Evolutionary conservation across 2,329 filamentous ascomycete genomes (phyloP).

Genomic region (Westerdykella ornata): DNA sequence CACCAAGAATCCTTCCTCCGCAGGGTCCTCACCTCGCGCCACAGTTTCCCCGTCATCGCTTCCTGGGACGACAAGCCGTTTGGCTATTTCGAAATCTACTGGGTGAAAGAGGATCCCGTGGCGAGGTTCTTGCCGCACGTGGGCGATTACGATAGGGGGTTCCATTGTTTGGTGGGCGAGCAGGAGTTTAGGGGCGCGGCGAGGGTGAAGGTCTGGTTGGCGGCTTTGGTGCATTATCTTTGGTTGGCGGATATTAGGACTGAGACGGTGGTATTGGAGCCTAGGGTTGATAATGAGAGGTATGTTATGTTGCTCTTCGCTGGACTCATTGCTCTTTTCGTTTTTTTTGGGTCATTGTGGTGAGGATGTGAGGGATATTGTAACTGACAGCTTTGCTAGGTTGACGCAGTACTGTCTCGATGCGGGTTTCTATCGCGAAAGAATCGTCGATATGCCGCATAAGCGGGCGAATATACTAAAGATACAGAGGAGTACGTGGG

Average conservation of each 20-base stretch:
- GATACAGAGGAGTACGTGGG: conserved; percentile 71
- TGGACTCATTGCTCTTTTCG: too few species aligned
- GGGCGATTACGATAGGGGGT: conserved; percentile 76
- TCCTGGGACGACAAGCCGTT: conserved; percentile 94
- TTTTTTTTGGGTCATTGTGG: neutral
- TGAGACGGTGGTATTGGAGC: conserved; percentile 77
- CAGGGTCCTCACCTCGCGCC: conserved; percentile 56
- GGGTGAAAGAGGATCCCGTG: conserved; percentile 86
- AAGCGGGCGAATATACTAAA: conserved; percentile 87
- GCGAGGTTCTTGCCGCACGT: conserved; percentile 61
- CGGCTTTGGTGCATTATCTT: conserved; percentile 79
- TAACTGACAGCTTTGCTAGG: conserved; percentile 38
- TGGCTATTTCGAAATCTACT: conserved; percentile 97
- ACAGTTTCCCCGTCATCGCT: conserved; percentile 86
- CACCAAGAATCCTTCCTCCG: conserved; percentile 63
- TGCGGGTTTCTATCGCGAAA: conserved; percentile 77
- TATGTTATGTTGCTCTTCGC: conserved; percentile 44
- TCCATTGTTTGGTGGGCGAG: conserved; percentile 87
- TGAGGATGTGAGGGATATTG: neutral
- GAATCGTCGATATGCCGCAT: conserved; percentile 79
- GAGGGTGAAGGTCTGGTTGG: conserved; percentile 72
- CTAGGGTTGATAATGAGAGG: conserved; percentile 85
- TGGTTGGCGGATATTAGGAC: conserved; percentile 73
- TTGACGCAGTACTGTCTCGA: conserved; percentile 64
- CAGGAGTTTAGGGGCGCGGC: conserved; percentile 81